A percentile compares a stretch with the other conserved stretches of the same genome.
These are phyloP conservation scores for Penicillium crystallinum DNA, from an alignment of 495 filamentous ascomycete species.

Conservation along the genomic window DNA sequence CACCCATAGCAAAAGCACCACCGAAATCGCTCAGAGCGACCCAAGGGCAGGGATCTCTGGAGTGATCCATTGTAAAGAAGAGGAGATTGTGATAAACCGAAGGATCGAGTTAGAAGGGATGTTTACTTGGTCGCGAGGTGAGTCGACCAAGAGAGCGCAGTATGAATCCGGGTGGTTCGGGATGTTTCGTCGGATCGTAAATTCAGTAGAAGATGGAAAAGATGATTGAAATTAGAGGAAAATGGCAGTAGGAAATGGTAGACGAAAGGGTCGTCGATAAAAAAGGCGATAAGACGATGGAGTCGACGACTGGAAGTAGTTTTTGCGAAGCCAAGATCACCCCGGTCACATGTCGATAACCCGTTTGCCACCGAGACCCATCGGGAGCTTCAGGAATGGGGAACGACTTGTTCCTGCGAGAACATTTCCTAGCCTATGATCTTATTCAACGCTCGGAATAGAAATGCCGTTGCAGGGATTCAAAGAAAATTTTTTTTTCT, in stretches of 20 bases:
- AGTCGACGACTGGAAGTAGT: not conserved
- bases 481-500: not conserved
- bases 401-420: not conserved
- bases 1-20: slow-evolving; percentile 92
- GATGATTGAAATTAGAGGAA: not conserved
- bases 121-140: not conserved
- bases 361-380: not conserved
- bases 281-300: not conserved
- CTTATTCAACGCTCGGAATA: not conserved
- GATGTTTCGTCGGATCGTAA: not conserved
- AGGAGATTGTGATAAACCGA: not conserved
- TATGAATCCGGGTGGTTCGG: not conserved
- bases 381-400: not conserved
- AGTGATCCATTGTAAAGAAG: slow-evolving; percentile 71
- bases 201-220: not conserved
- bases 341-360: not conserved
- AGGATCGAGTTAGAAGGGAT: not conserved
- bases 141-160: not conserved
- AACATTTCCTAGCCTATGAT: not conserved
- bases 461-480: not conserved
- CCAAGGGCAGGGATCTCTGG: slow-evolving; percentile 93
- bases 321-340: not conserved
- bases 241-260: not conserved
- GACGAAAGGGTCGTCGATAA: not conserved
- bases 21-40: slow-evolving; percentile 95